These are phyloP conservation scores for Gonium pectorale DNA, from an alignment of 139 green algal genomes.

Conservation along the genomic window DNA sequence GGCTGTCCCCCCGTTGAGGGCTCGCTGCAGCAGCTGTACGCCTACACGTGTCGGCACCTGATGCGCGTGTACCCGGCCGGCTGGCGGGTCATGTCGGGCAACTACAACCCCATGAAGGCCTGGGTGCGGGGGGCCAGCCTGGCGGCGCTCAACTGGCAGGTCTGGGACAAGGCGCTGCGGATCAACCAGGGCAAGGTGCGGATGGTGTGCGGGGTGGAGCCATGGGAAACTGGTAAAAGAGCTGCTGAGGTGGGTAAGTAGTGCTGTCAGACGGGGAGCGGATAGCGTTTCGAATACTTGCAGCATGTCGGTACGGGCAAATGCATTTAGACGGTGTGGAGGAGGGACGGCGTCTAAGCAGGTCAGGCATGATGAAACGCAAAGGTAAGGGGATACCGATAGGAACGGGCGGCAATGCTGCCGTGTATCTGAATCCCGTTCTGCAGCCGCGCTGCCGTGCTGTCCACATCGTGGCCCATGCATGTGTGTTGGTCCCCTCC, in stretches of 20 bases:
- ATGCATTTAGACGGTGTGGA: too few relatives aligned
- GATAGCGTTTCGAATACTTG: too few relatives aligned
- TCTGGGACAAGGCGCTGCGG: slow-evolving; percentile 56
- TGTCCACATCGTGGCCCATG: not conserved
- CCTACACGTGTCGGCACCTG: slow-evolving; percentile 45
- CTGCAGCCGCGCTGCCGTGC: not conserved
- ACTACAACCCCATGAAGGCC: slow-evolving; percentile 42
- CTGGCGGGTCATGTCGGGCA: slow-evolving; percentile 33
- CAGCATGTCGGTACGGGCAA: too few relatives aligned
- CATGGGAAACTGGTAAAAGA: not conserved
- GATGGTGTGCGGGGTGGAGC: not conserved
- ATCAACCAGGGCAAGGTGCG: slow-evolving; percentile 50
- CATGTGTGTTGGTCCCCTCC: not conserved
- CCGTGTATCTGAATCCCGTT: not conserved
- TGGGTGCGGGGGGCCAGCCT: slow-evolving; percentile 43
- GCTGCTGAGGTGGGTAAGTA: not conserved
- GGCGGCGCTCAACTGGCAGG: slow-evolving; percentile 62
- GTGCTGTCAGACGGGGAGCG: too few relatives aligned
- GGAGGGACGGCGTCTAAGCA: too few relatives aligned
- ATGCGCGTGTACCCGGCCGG: slow-evolving; percentile 51
- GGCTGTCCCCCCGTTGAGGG: not conserved
- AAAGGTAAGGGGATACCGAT: too few relatives aligned
- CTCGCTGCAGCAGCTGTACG: slow-evolving; percentile 46
- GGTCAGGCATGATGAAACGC: too few relatives aligned
- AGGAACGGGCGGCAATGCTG: not conserved